Conservation (phyloP, 176 grass and related monocot genomes). For the Cocos nucifera region DNA sequence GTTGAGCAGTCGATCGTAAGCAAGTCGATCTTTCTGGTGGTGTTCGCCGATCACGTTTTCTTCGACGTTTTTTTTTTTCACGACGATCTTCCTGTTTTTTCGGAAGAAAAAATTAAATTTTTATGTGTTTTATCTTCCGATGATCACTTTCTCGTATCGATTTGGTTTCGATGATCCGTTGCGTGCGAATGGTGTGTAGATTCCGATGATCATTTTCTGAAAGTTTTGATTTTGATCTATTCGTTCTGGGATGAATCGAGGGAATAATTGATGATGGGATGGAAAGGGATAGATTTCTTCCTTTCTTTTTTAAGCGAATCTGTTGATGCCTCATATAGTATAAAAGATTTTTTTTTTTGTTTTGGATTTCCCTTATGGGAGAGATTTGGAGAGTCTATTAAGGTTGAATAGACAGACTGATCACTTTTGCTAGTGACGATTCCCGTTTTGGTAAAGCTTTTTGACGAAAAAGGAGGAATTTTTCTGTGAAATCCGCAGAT, state of each 20-base stretch:
- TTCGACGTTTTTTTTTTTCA: background rate
- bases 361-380: background rate
- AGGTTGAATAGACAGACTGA: slow-evolving; percentile 8
- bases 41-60: slow-evolving; percentile 10
- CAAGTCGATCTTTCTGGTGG: background rate
- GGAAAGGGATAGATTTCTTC: slow-evolving; percentile 15
- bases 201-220: background rate
- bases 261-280: slow-evolving; percentile 5
- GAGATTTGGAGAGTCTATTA: slow-evolving; percentile 7
- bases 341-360: background rate
- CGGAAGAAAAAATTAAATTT: background rate
- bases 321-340: background rate
- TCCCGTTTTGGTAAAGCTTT: slow-evolving; percentile 20
- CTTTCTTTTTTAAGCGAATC: slow-evolving; percentile 9
- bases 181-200: background rate
- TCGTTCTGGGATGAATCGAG: background rate
- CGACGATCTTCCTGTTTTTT: slow-evolving; percentile 12
- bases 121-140: background rate
- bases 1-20: slow-evolving; percentile 4
- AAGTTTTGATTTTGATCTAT: background rate
- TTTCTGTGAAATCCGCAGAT: slow-evolving; percentile 28
- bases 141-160: background rate
- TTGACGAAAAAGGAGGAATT: slow-evolving; percentile 13
- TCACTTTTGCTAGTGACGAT: slow-evolving; percentile 13
- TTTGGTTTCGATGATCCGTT: slow-evolving; percentile 2